A percentile compares a stretch with the other conserved stretches of the same genome.
Evolutionary conservation across 192 early-diverging fungal genomes (phyloP).

Genomic region (Physocladia obscura): DNA sequence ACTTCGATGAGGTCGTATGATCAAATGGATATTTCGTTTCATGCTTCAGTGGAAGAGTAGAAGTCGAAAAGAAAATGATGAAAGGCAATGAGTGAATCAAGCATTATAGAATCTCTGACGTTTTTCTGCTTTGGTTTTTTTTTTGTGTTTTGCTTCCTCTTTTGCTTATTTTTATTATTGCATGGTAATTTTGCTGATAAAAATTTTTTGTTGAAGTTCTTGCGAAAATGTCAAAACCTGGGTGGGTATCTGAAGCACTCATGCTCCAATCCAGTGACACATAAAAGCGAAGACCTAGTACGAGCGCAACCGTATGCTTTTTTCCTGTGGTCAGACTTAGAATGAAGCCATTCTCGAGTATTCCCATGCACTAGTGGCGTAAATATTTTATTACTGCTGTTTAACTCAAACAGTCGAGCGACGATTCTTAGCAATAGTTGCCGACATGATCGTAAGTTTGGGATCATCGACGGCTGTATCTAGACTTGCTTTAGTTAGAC

Average conservation of each 20-base stretch:
- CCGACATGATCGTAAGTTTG: too few species aligned
- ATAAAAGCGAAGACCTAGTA: not conserved
- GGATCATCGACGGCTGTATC: not conserved
- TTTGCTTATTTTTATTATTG: not conserved
- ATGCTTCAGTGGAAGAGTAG: not conserved
- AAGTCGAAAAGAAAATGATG: not conserved
- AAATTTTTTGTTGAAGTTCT: too few species aligned
- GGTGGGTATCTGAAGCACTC: constrained; percentile 12
- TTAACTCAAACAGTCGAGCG: too few species aligned
- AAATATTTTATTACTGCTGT: too few species aligned
- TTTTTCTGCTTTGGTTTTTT: not conserved
- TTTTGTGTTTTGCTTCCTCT: not conserved
- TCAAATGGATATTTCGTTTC: not conserved
- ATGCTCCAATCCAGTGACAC: not conserved
- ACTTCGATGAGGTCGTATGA: too few species aligned
- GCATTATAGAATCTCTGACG: not conserved
- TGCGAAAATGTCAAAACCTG: constrained; percentile 13
- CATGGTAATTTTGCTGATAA: not conserved
- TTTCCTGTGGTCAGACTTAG: not conserved
- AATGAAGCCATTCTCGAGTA: not conserved
- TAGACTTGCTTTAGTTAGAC: not conserved
- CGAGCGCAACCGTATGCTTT: not conserved
- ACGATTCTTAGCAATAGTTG: too few species aligned
- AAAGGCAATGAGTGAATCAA: not conserved
- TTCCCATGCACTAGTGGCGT: too few species aligned